A percentile compares a stretch with the other conserved stretches of the same genome.
Evolutionary conservation across 805 yeast genomes (phyloP).

Genomic region (Ogataea polymorpha): DNA sequence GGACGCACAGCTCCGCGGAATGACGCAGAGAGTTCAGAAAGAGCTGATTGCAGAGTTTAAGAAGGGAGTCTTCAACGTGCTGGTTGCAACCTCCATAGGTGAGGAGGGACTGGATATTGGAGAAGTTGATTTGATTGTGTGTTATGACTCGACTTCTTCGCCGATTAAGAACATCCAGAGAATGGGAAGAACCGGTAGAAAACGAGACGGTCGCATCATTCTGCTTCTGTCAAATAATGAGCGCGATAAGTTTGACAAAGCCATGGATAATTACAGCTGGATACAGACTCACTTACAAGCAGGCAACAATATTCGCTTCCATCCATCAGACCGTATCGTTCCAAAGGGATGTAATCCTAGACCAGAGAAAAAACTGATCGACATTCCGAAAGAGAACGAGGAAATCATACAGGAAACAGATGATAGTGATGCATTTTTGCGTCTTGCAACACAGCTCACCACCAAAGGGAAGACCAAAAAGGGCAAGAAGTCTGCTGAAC

Average conservation of each 20-base stretch:
- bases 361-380: slow-evolving; percentile 55
- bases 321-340: slow-evolving; percentile 60
- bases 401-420: slow-evolving; percentile 41
- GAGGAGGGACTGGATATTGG: slow-evolving; percentile 99
- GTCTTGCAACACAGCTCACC: slow-evolving; percentile 65
- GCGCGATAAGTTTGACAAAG: slow-evolving; percentile 71
- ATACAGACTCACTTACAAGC: slow-evolving; percentile 67
- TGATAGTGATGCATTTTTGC: slow-evolving; percentile 59
- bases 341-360: slow-evolving; percentile 57
- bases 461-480: slow-evolving; percentile 36
- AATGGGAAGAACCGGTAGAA: slow-evolving; percentile 98
- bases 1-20: slow-evolving; percentile 74
- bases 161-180: slow-evolving; percentile 93
- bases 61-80: slow-evolving; percentile 65
- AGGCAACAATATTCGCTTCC: slow-evolving; percentile 42
- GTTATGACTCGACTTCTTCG: slow-evolving; percentile 89
- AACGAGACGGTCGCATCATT: slow-evolving; percentile 80
- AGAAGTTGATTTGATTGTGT: slow-evolving; percentile 90
- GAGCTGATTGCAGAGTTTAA: slow-evolving; percentile 73
- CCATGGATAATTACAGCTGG: slow-evolving; percentile 77
- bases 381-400: slow-evolving; percentile 68
- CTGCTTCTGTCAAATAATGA: slow-evolving; percentile 76
- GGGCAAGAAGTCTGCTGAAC: slow-evolving; percentile 5
- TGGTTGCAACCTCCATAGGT: slow-evolving; percentile 96
- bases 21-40: slow-evolving; percentile 88